These are phyloP conservation scores for Acanthamoeba sp. DNA, from an alignment of 208 protist genomes.

Conservation along the genomic window DNA sequence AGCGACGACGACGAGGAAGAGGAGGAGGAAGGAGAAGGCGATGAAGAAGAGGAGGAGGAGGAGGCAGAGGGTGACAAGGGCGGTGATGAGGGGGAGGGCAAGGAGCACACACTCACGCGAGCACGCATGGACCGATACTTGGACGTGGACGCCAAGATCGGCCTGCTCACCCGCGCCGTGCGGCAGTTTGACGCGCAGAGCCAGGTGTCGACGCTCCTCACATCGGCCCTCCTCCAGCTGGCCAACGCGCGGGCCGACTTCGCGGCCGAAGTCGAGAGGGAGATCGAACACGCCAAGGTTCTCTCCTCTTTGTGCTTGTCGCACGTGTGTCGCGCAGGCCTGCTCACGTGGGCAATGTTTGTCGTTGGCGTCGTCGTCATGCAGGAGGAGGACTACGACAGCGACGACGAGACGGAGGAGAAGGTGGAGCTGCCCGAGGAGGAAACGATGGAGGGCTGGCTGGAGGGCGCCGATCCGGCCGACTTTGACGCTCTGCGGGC, in stretches of 20 bases:
- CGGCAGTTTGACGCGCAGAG: neutral
- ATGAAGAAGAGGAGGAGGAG: neutral
- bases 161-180: neutral
- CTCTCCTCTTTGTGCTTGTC: neutral
- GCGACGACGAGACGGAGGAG: constrained; percentile 48
- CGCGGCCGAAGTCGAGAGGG: constrained; percentile 6
- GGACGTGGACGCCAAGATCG: constrained; percentile 34
- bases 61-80: neutral
- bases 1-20: neutral
- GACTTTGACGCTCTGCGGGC: neutral
- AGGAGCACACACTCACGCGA: constrained; percentile 6
- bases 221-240: constrained; percentile 31
- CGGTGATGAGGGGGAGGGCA: neutral
- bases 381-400: constrained; percentile 47
- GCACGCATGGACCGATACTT: constrained; percentile 35
- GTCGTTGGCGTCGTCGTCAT: neutral
- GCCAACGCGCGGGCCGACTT: constrained; percentile 11
- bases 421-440: constrained; percentile 7
- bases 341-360: neutral
- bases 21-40: neutral
- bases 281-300: constrained; percentile 43
- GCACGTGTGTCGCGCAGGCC: neutral
- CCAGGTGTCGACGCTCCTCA: constrained; percentile 46
- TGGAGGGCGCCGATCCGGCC: neutral
- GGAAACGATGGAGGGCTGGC: constrained; percentile 27